Conservation (phyloP, 2,329 filamentous ascomycete genomes). For the Phyllosticta citriasiana region DNA sequence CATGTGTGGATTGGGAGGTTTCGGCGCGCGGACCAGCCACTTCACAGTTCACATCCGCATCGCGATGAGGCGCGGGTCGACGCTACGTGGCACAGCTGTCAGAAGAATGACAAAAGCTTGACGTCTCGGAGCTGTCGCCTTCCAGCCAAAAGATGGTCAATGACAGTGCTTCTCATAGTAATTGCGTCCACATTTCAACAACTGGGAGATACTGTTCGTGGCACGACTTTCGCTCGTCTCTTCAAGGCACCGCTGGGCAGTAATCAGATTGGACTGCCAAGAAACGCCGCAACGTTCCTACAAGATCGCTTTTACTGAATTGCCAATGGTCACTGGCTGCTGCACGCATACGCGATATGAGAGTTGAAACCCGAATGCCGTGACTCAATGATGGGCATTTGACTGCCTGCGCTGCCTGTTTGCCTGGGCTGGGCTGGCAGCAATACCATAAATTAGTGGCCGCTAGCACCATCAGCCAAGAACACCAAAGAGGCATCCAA, state of each 20-base stretch:
- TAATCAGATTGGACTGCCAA: neutral
- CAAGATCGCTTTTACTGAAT: neutral
- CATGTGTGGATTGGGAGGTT: neutral
- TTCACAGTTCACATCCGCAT: neutral
- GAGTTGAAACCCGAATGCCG: neutral
- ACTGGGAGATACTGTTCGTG: neutral
- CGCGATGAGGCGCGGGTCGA: neutral
- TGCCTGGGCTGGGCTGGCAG: neutral
- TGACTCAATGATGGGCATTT: neutral
- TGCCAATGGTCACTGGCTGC: neutral
- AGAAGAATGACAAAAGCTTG: neutral
- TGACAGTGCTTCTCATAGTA: neutral
- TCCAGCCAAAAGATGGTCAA: neutral
- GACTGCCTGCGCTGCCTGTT: constrained; percentile 1
- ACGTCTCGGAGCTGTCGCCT: neutral
- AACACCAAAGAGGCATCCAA: neutral
- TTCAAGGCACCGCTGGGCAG: neutral
- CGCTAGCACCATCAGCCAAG: neutral
- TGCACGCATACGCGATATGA: neutral
- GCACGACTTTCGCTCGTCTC: neutral
- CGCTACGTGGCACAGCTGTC: neutral
- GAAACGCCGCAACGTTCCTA: neutral
- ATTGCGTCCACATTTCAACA: neutral
- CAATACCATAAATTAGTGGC: neutral
- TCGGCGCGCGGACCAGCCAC: neutral